Base-by-base conservation (phyloP, 768 basidiomycete species). In the Macrocybe gigantea region DNA sequence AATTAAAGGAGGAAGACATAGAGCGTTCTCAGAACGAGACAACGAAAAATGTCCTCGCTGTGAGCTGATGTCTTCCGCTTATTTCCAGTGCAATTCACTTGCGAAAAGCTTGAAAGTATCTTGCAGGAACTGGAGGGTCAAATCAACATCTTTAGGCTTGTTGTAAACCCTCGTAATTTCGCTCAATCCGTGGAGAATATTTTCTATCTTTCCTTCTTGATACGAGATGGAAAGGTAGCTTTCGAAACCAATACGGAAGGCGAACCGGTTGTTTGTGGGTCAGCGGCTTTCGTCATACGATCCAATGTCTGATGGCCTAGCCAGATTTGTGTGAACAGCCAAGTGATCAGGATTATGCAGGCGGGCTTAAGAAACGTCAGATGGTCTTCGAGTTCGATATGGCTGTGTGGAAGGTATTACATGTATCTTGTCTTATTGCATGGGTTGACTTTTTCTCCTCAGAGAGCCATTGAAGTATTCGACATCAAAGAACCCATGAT, bases 121-220 rank as follows among this genome's bases (percentile, higher is more conserved):
- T 72, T 96, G 22, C 61, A 66, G 13, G 62, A 74, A 0, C 64
- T 69, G n/a, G 67, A 56, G 12, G 68, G 73, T 31, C 56, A 62
- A 6, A 74, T 88, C 44, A 96, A 96, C 56, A 64, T 96, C 30
- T 97, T 97, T 70, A 67, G 75, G 51, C 88, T 97, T 59, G 74
- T 97, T 45, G 72, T 96, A 53, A 95, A 99, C 60, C 96, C 96
- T 9, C 66, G 84, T 30, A 83, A 88, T 57, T 99, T 91, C 60
- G 87, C 85, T 0, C 95, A 99, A 61, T 91, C 89, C 0, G 92
- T 98, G 10, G 96, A 99, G 67, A 99, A 99, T 62, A 72, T 95
- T 15, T 98, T 99, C 63, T 93, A 96, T 59, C 74, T 95, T 2
- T 92, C 91, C 0, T 98, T 99, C 68, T 74, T 96, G 52, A 88